phyloP scores from a whole-genome alignment of 192 early-diverging fungal species.

The Ambispora gerdemannii region DNA sequence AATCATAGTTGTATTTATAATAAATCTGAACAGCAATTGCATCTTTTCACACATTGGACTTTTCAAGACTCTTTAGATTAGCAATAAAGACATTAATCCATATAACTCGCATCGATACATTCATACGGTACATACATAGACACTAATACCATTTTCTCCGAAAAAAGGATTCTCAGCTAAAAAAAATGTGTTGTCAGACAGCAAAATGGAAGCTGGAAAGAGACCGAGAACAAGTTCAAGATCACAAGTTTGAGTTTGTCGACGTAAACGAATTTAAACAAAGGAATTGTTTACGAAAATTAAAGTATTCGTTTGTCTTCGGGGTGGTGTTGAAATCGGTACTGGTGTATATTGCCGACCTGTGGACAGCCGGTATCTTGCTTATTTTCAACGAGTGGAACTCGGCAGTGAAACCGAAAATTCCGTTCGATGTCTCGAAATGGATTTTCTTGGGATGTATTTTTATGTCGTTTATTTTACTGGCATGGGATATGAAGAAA shows the following conservation, averaged over 20 bases:
- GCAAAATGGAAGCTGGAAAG: slow-evolving; percentile 64
- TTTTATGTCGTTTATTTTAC: slow-evolving; percentile 61
- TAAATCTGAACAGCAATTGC: too few relatives aligned
- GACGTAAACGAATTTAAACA: slow-evolving; percentile 72
- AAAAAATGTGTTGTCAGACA: slow-evolving; percentile 5
- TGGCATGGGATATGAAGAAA: slow-evolving; percentile 68
- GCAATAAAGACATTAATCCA: too few relatives aligned
- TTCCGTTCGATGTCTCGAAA: slow-evolving; percentile 46
- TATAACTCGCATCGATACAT: too few relatives aligned
- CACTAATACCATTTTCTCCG: too few relatives aligned
- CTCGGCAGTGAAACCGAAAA: slow-evolving; percentile 36
- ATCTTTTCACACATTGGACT: too few relatives aligned
- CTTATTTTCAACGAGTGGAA: slow-evolving; percentile 41
- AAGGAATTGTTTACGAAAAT: slow-evolving; percentile 40
- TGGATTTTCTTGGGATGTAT: slow-evolving; percentile 63
- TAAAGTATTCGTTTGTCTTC: slow-evolving; percentile 59
- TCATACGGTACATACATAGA: too few relatives aligned
- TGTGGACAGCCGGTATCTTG: slow-evolving; percentile 69
- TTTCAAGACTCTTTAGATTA: too few relatives aligned
- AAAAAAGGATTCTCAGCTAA: too few relatives aligned
- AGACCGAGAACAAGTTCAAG: slow-evolving; percentile 64
- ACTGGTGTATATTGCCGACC: slow-evolving; percentile 76
- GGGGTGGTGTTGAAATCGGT: slow-evolving; percentile 69
- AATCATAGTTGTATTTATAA: too few relatives aligned
- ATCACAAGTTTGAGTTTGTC: slow-evolving; percentile 87